A percentile compares a stretch with the other conserved stretches of the same genome.
Conservation (phyloP, 306 rosid genomes). For the Castanea crenata region DNA sequence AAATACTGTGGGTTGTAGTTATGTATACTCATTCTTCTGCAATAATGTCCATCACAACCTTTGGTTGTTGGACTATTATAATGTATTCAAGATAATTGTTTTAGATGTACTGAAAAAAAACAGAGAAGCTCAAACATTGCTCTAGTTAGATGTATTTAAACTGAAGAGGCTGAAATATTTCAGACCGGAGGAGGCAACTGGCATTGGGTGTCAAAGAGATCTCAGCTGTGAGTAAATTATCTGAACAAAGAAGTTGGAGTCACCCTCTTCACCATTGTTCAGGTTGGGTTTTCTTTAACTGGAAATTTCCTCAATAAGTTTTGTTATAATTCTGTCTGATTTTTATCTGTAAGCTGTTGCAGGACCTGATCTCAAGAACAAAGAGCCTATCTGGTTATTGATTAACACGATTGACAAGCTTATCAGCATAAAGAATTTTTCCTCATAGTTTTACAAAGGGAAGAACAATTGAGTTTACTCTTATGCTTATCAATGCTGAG, state of each 20-base stretch:
- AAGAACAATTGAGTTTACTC: background rate
- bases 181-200: background rate
- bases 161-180: background rate
- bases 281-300: background rate
- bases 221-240: constrained; percentile 1
- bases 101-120: constrained; percentile 23
- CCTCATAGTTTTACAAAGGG: background rate
- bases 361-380: background rate
- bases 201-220: background rate
- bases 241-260: constrained; percentile 5
- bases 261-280: background rate
- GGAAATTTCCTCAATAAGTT: background rate
- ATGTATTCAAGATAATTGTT: constrained; percentile 3
- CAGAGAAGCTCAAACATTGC: constrained; percentile 1
- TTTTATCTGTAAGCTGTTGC: background rate
- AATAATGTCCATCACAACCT: constrained; percentile 6
- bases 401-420: background rate
- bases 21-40: constrained; percentile 7
- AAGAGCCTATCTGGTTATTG: background rate
- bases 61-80: background rate
- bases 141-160: background rate
- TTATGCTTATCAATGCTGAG: too few relatives aligned
- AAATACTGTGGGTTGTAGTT: constrained; percentile 1
- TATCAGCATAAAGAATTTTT: background rate
- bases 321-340: too few relatives aligned